These are phyloP conservation scores for Blastobotrys elegans DNA, from an alignment of 1,139 yeast species.

Conservation along the genomic window DNA sequence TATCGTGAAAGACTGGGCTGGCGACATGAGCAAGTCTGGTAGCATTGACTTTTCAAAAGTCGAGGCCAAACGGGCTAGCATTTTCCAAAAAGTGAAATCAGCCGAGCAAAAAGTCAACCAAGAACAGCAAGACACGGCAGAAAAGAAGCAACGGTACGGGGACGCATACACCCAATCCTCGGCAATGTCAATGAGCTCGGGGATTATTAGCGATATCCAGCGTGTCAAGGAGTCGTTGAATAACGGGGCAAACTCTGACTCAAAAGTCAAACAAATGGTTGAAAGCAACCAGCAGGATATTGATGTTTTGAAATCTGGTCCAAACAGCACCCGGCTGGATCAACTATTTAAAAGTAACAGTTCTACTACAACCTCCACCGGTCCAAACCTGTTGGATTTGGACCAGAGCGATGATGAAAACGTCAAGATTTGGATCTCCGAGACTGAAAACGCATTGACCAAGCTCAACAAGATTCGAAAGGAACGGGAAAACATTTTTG, in stretches of 20 bases:
- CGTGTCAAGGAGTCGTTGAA: conserved; percentile 59
- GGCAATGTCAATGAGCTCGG: conserved; percentile 33
- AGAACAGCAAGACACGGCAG: conserved; percentile 37
- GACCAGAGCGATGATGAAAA: conserved; percentile 44
- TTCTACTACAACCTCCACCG: conserved; percentile 16
- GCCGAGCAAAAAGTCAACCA: conserved; percentile 39
- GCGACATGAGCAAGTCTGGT: conserved; percentile 21
- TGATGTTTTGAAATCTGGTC: conserved; percentile 34
- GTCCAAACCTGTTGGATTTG: conserved; percentile 51
- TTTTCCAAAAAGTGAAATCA: conserved; percentile 32
- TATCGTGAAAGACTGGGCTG: conserved; percentile 35
- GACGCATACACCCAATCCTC: conserved; percentile 39
- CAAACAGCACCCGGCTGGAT: conserved; percentile 30
- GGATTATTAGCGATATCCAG: conserved; percentile 47
- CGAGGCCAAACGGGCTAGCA: conserved; percentile 20
- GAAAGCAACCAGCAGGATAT: conserved; percentile 37
- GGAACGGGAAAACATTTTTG: conserved; percentile 57
- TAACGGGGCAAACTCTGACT: conserved; percentile 66
- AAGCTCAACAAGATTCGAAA: conserved; percentile 47
- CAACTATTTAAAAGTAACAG: conserved; percentile 26
- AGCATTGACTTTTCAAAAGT: neutral
- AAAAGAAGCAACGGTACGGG: conserved; percentile 34
- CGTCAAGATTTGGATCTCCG: conserved; percentile 39
- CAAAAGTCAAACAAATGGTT: conserved; percentile 44
- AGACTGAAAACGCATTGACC: conserved; percentile 41